Evolutionary conservation across 2,329 filamentous ascomycete genomes (phyloP).

Genomic region (Penicillium hesseltinei): DNA sequence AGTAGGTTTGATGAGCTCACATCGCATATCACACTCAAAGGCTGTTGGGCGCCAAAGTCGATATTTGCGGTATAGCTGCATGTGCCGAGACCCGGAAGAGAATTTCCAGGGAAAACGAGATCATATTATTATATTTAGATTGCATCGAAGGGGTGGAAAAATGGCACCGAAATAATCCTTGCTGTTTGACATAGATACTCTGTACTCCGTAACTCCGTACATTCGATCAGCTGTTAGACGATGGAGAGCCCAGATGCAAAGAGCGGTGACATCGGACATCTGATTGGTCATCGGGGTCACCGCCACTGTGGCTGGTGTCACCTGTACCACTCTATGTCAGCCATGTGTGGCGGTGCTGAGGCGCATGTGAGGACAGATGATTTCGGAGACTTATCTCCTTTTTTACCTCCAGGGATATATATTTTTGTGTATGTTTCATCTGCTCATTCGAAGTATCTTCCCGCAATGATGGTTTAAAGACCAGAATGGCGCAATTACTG

Average conservation of each 20-base stretch:
- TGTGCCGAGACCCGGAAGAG: not conserved
- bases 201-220: no score
- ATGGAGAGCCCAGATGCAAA: constrained; percentile 6
- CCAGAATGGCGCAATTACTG: not conserved
- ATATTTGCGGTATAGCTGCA: constrained; percentile 27
- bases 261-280: constrained; percentile 30
- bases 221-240: not conserved
- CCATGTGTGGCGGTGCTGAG: constrained; percentile 5
- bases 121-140: constrained; percentile 2
- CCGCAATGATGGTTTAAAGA: not conserved
- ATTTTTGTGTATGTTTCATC: not conserved
- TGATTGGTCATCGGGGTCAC: constrained; percentile 30
- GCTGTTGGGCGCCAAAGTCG: constrained; percentile 20
- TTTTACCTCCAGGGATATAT: not conserved
- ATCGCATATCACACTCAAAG: constrained; percentile 8
- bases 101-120: not conserved
- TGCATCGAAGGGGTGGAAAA: no score
- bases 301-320: constrained; percentile 34
- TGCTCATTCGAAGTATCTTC: not conserved
- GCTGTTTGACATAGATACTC: not conserved
- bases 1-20: constrained; percentile 14
- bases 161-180: not conserved
- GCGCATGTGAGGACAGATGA: not conserved
- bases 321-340: not conserved
- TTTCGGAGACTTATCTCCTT: not conserved